phyloP scores from a whole-genome alignment of 495 filamentous ascomycete genomes.

The Hypomontagnella submonticulosa region DNA sequence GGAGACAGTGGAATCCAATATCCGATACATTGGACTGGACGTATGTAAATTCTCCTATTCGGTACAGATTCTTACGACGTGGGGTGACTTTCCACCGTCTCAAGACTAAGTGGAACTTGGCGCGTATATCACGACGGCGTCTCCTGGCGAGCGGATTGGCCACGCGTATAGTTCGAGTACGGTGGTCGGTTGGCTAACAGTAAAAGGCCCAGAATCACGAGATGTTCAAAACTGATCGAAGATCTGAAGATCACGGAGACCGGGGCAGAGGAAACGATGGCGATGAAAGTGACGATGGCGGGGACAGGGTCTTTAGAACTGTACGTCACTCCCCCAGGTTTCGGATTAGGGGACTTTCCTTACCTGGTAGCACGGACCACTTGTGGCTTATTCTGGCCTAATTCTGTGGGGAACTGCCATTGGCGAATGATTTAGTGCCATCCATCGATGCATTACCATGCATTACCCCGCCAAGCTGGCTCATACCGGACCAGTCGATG shows the following conservation, averaged over 20 bases:
- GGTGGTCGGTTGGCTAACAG: neutral
- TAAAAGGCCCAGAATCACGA: neutral
- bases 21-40: neutral
- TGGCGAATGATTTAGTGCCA: conserved; percentile 23
- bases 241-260: too few species aligned
- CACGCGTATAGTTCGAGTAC: neutral
- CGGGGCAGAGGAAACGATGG: too few species aligned
- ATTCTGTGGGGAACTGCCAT: conserved; percentile 8
- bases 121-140: too few species aligned
- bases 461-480: conserved; percentile 29
- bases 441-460: too few species aligned
- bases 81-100: conserved; percentile 4
- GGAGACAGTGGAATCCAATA: too few species aligned
- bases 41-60: conserved; percentile 15
- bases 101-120: conserved; percentile 3
- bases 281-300: neutral
- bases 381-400: neutral
- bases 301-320: conserved; percentile 18
- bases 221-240: neutral
- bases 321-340: conserved; percentile 8
- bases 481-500: conserved; percentile 19
- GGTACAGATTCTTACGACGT: neutral
- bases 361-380: conserved; percentile 16
- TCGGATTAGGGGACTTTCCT: conserved; percentile 17
- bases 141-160: too few species aligned